Evolutionary conservation across 768 basidiomycete genomes (phyloP), one percentile per base, ranked within the genome.

Genomic region (Royoungia palumana): DNA sequence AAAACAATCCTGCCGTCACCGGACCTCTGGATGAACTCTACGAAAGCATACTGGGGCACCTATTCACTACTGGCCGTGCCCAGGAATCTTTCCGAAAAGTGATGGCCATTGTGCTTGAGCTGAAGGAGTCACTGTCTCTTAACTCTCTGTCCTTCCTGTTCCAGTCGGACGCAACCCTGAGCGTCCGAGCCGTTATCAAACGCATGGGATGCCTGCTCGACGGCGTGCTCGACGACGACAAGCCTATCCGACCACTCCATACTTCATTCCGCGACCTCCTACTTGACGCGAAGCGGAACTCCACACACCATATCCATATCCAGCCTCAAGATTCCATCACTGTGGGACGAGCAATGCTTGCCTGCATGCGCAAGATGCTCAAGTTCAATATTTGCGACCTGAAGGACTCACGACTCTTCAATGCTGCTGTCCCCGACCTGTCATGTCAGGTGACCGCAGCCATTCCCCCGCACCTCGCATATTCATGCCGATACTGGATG

Each of bases 351-450:
- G n/a, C n/a, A n/a, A n/a, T n/a, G n/a, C 20, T 53, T 9, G 7
- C 7, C 2, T 53, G 37, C 32, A 53, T 53, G 51, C 6, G 10
- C n/a, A 27, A 2, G n/a, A n/a, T n/a, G n/a, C n/a, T n/a, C n/a
- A n/a, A n/a, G n/a, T n/a, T n/a, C n/a, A n/a, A n/a, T n/a, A n/a
- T n/a, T n/a, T n/a, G n/a, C n/a, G n/a, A n/a, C n/a, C n/a, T n/a
- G n/a, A n/a, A n/a, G n/a, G n/a, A 44, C 37, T 47, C 50, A 24
- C 36, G 21, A 17, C 4, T 35, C 21, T 7, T 12, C 4, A 49
- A 49, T 2, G 2, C 4, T 2, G 13, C 17, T 16, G 38, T 53
- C 16, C 34, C 27, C 24, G 27, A 41, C 27, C 35, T 49, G 4
- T 13, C 27, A 0, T 8, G 22, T 41, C 27, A 6, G 16, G 19